Evolutionary conservation across 805 yeast genomes (phyloP).

Genomic region (Saccharomyces eubayanus): DNA sequence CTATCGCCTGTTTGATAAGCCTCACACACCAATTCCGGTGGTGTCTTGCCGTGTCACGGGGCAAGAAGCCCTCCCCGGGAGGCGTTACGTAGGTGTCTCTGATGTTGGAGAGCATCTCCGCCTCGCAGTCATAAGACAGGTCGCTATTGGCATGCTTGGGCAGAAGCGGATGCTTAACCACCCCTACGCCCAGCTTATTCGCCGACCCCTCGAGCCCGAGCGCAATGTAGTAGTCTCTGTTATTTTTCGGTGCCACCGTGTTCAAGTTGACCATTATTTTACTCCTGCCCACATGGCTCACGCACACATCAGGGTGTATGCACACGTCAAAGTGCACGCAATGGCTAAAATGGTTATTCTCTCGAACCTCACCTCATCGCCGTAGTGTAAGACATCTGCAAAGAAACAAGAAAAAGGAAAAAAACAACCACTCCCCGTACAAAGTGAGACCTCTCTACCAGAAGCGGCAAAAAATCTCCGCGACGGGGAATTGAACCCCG

Average conservation of each 20-base stretch:
- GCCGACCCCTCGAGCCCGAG: slow-evolving; percentile 96
- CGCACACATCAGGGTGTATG: neutral
- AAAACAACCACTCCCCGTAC: neutral
- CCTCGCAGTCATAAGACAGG: slow-evolving; percentile 48
- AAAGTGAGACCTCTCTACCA: neutral
- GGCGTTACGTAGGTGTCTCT: slow-evolving; percentile 95
- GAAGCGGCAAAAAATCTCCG: neutral
- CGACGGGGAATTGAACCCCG: slow-evolving; percentile 5
- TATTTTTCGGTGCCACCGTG: slow-evolving; percentile 22
- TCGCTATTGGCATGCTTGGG: slow-evolving; percentile 37
- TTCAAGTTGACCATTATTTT: slow-evolving; percentile 27
- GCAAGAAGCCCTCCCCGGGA: slow-evolving; percentile 96
- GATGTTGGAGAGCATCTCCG: slow-evolving; percentile 76
- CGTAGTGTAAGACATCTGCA: no score
- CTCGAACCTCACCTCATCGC: neutral
- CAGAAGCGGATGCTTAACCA: slow-evolving; percentile 56
- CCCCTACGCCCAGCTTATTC: slow-evolving; percentile 90
- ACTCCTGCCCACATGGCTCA: neutral
- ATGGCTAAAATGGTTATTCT: neutral
- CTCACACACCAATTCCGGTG: slow-evolving; percentile 92
- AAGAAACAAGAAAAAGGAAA: no score
- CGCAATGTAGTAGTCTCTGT: slow-evolving; percentile 50
- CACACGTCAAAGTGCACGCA: neutral
- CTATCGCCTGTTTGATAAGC: slow-evolving; percentile 55
- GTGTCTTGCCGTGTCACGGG: slow-evolving; percentile 93